phyloP scores from a whole-genome alignment of 805 yeast species.

The Cyberlindnera suaveolens region DNA sequence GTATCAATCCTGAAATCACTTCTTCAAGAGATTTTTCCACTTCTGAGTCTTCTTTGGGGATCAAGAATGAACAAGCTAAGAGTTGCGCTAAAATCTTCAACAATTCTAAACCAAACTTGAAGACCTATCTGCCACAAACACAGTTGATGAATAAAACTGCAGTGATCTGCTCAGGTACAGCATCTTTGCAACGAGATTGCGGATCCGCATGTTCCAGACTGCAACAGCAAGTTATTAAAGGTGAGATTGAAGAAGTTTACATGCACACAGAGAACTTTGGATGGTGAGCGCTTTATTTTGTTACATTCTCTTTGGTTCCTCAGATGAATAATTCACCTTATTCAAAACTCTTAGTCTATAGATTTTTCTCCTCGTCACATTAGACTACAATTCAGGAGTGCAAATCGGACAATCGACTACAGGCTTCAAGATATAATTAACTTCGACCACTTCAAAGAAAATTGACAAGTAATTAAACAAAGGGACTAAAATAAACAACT shows the following conservation, averaged over 20 bases:
- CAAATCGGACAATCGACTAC: no score
- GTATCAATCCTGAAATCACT: neutral
- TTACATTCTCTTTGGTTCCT: no score
- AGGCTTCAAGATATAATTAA: no score
- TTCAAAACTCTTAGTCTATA: no score
- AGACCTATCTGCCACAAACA: neutral
- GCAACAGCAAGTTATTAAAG: constrained; percentile 29
- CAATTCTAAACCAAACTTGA: constrained; percentile 14
- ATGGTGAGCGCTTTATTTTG: constrained; percentile 22
- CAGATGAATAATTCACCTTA: no score
- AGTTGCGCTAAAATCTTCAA: constrained; percentile 5
- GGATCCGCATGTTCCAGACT: constrained; percentile 35
- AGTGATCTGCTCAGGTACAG: constrained; percentile 42
- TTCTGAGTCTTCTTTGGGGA: neutral
- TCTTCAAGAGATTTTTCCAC: neutral
- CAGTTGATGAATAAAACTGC: constrained; percentile 27
- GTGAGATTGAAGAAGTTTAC: constrained; percentile 36
- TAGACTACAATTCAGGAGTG: no score
- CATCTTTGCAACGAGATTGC: constrained; percentile 31
- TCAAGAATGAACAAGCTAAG: neutral
- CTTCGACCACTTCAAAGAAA: no score
- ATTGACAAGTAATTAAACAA: no score
- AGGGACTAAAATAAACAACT: no score
- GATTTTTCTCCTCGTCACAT: no score
- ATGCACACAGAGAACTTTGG: constrained; percentile 49